A percentile compares a stretch with the other conserved stretches of the same genome.
These are phyloP conservation scores for Trichoderma simmonsii DNA, from an alignment of 2,329 filamentous ascomycete species.

Conservation along the genomic window DNA sequence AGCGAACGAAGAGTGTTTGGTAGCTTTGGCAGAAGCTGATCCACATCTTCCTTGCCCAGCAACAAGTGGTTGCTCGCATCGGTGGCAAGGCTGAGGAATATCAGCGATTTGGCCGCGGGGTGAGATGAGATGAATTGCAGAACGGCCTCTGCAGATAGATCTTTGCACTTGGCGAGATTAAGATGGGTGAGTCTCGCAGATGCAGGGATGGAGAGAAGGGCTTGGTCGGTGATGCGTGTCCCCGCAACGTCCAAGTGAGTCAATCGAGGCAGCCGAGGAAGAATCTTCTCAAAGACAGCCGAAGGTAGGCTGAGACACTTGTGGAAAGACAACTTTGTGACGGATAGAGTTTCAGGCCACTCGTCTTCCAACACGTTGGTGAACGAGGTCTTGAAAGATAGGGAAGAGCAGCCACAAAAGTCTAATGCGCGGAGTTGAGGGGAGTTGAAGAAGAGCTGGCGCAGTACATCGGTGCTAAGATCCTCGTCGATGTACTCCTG, in stretches of 20 bases:
- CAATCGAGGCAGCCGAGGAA: constrained; percentile 66
- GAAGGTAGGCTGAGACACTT: constrained; percentile 71
- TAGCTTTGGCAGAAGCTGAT: constrained; percentile 61
- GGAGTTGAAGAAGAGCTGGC: constrained; percentile 67
- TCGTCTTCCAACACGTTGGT: constrained; percentile 49
- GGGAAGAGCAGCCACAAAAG: constrained; percentile 72
- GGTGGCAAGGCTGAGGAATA: constrained; percentile 70
- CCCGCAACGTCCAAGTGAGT: constrained; percentile 80
- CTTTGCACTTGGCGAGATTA: constrained; percentile 72
- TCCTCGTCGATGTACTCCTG: constrained; percentile 82
- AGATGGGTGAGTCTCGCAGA: constrained; percentile 73
- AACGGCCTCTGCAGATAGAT: constrained; percentile 62
- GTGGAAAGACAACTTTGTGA: constrained; percentile 71
- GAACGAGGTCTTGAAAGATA: constrained; percentile 65
- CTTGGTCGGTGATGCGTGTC: constrained; percentile 70
- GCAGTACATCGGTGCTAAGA: constrained; percentile 63
- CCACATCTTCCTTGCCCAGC: constrained; percentile 63
- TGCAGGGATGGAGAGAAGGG: constrained; percentile 66
- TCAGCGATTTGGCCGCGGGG: constrained; percentile 62
- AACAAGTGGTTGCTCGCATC: constrained; percentile 71
- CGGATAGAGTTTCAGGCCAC: constrained; percentile 53
- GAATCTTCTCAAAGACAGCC: constrained; percentile 62
- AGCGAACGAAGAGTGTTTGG: constrained; percentile 68
- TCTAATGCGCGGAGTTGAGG: constrained; percentile 66
- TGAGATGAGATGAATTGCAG: constrained; percentile 70